Evolutionary conservation across 495 filamentous ascomycete species (phyloP), one percentile per base, ranked within the genome.

Genomic region (Gamarada debralockiae): DNA sequence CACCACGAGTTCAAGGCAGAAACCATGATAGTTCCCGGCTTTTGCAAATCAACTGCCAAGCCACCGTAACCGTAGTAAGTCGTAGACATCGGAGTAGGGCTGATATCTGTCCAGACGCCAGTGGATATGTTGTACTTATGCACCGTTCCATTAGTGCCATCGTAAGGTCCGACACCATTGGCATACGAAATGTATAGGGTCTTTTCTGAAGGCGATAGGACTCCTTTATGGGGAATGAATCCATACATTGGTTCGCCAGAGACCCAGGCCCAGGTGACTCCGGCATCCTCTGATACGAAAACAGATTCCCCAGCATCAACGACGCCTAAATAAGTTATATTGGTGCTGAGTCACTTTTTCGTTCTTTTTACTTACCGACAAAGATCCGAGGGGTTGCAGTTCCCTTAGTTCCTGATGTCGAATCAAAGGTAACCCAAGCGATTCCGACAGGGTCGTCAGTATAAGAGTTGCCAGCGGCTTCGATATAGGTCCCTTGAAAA

Each of bases 1-100:
- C 72, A 83, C 78, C 79, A 82, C 37, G 72, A 73, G 51, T 82
- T 83, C 57, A 82, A 61, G 22, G 69, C 69, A 0, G 78, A 77
- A 1, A 80, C 77, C 31, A 83, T 72, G 13, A 83, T 52, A 1
- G 76, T 79, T 6, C 78, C 78, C 10, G 79, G 75, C 20, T 72
- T 75, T 55, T 73, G 70, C 52, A 76, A 62, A 60, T 82, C 79
- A 6, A 82, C 62, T 15, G 72, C 72, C 9, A 82, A 62, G 12
- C 80, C 80, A 21, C 80, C 80, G 48, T 77, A 83, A 5, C 80
- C 80, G 42, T 70, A 80, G 71, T 60, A 43, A 72, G 69, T 4
- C 53, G 51, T 23, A 68, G 48, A 24, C 10, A 18, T 71, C 1
- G 66, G 65, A 0, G 70, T 70, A 1, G 79, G 80, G 2, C 71